Evolutionary conservation across 768 basidiomycete genomes (phyloP), one percentile per base, ranked within the genome.

Genomic region (Tephrocybe sp.): DNA sequence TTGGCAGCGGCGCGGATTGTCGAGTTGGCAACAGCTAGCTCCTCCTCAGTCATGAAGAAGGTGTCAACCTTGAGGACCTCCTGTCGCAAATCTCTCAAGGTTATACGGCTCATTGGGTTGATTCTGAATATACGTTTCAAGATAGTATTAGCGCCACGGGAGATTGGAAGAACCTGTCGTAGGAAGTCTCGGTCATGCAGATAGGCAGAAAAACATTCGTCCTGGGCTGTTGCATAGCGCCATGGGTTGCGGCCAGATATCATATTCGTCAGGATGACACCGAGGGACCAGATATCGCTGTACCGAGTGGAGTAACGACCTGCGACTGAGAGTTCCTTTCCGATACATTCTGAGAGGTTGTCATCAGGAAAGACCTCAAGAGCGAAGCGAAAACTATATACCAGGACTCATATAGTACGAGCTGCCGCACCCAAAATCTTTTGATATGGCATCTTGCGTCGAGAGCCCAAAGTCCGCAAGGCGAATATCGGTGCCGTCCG

Each of bases 211-310:
- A 86, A 93, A 50, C 79, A 83, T 42, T 80, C 77, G 68, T 93
- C 89, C 23, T 67, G 75, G 52, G 72, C 73, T 56, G 73, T 79
- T 3, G 90, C 88, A 57, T 79, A 76, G 45, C 77, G 73, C 92
- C 91, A 94, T 10, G 88, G 88, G 56, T 83, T 84, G 21, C 86
- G 78, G 15, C 84, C 84, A 47, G 84, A 84, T 40, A 88, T 81
- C 69, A 95, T 79, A 65, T 91, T 94, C 56, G 86, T 76, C 47
- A 95, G 76, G 54, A 95, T 87, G 53, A 95, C 77, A 16, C 86
- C 87, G 19, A 88, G 65, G 7, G 86, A 75, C 87, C 87, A 88
- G 50, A 87, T 75, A 55, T 88, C 86, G 73, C 78, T 85, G 47
- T 78, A 71, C 10, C 73, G 69, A 43, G 84, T 82, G 24, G 80